Evolutionary conservation across 2,329 filamentous ascomycete species (phyloP), one percentile per base, ranked within the genome.

Genomic region (Fragosphaeria purpurea): DNA sequence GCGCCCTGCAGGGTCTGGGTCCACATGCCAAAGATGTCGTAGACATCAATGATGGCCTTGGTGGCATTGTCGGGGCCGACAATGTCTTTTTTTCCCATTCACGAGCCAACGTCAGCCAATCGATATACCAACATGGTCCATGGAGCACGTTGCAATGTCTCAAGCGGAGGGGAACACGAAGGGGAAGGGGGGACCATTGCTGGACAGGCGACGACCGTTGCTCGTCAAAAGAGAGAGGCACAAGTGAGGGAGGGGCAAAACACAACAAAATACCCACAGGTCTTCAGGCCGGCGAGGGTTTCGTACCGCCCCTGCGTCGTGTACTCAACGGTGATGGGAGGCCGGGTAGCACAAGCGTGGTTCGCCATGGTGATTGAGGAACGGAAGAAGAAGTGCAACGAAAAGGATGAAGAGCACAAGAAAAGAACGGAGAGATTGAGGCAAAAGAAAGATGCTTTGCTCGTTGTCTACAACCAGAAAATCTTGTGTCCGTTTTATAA

Each of bases 1-100:
- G 71, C 72, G 32, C 72, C 74, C 55, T 74, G 71, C 6, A 73
- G 58, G 4, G 69, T 74, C 58, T 76, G 73, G 7, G 64, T 62
- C 44, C 65, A 60, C 46, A 67, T 55, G 53, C 72, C 70, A 54
- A 76, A 74, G 56, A 75, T 63, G 59, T 76, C 74, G 60, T 72
- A 74, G 51, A 76, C 62, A 52, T 68, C 61, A 13, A 76, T 60
- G 8, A 75, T 62, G 43, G 67, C 71, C 41, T 57, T 62, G 35
- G 60, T 62, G 10, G 67, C 59, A 37, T 61, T 57, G 8, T 60
- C 59, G 35, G 69, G 61, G 38, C 65, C 63, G 3, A 62, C 59
- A 5, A 69, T 59, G 48, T 73, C 71, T 61, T 22, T 22, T 22
- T 22, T 22, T 22, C 22, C 22, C 22, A 22, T 22, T 22, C 22